Evolutionary conservation across 805 yeast genomes (phyloP).

Genomic region (Metschnikowia lunata): DNA sequence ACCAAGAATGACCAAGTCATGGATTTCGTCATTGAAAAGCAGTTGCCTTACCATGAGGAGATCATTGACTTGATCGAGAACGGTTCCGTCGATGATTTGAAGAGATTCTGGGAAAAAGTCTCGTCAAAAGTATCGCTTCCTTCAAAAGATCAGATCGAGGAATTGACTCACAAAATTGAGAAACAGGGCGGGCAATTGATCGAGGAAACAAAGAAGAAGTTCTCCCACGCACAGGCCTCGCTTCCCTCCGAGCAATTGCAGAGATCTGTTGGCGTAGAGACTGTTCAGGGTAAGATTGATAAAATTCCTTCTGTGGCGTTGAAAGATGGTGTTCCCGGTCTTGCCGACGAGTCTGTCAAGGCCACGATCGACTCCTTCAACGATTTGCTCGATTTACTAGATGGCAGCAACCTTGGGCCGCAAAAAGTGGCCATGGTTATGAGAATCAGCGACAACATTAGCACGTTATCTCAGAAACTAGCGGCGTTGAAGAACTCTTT

Average conservation of each 20-base stretch:
- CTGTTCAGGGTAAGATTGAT: slow-evolving; percentile 25
- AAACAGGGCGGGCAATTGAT: slow-evolving; percentile 30
- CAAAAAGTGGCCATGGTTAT: slow-evolving; percentile 28
- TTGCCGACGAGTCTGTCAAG: slow-evolving; percentile 32
- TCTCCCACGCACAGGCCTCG: slow-evolving; percentile 16
- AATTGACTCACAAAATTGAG: slow-evolving; percentile 31
- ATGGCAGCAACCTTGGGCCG: slow-evolving; percentile 23
- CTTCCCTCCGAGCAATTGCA: slow-evolving; percentile 41
- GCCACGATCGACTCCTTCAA: slow-evolving; percentile 37
- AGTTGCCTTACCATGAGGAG: slow-evolving; percentile 41
- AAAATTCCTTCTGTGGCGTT: slow-evolving; percentile 33
- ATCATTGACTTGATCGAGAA: slow-evolving; percentile 35
- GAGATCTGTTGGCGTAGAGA: slow-evolving; percentile 36
- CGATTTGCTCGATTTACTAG: slow-evolving; percentile 33
- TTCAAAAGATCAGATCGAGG: slow-evolving; percentile 29
- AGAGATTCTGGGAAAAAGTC: slow-evolving; percentile 18
- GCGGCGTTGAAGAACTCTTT: slow-evolving; percentile 30
- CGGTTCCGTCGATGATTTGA: slow-evolving; percentile 31
- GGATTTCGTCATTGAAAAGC: slow-evolving; percentile 42
- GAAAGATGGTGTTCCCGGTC: slow-evolving; percentile 17
- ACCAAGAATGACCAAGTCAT: slow-evolving; percentile 41
- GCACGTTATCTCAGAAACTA: slow-evolving; percentile 28
- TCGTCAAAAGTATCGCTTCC: slow-evolving; percentile 23
- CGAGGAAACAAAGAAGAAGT: slow-evolving; percentile 35
- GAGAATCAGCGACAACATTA: slow-evolving; percentile 30